These are phyloP conservation scores for Fusarium sp. DNA, from an alignment of 2,329 filamentous ascomycete species.

Conservation along the genomic window DNA sequence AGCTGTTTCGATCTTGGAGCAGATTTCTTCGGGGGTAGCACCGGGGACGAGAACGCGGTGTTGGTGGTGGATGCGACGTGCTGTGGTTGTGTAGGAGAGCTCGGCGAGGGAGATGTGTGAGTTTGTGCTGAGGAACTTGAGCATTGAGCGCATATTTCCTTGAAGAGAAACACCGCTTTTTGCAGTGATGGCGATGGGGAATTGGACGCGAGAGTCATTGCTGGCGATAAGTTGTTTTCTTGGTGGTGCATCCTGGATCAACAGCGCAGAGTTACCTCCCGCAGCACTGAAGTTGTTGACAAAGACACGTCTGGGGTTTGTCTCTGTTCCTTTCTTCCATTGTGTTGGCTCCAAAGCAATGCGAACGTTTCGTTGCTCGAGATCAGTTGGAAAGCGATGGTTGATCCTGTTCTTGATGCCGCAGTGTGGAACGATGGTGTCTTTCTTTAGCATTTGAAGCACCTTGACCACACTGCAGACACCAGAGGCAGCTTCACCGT, in stretches of 20 bases:
- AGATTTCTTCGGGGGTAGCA: not conserved
- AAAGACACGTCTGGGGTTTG: constrained; percentile 58
- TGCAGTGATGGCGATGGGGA: constrained; percentile 16
- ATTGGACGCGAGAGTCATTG: constrained; percentile 50
- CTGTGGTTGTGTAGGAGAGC: constrained; percentile 58
- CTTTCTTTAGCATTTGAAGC: constrained; percentile 60
- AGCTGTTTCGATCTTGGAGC: constrained; percentile 12
- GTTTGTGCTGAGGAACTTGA: constrained; percentile 37
- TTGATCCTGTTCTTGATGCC: constrained; percentile 64
- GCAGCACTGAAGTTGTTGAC: constrained; percentile 78
- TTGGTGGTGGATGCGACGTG: constrained; percentile 45
- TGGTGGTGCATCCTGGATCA: constrained; percentile 65
- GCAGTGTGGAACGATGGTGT: constrained; percentile 60
- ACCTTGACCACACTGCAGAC: constrained; percentile 64
- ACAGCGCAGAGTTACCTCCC: constrained; percentile 75
- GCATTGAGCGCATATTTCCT: constrained; percentile 14
- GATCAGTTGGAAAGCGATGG: constrained; percentile 52
- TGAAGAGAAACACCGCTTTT: constrained; percentile 17
- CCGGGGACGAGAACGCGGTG: constrained; percentile 56
- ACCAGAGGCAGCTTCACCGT: constrained; percentile 71
- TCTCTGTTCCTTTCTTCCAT: constrained; percentile 52
- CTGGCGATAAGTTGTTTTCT: constrained; percentile 45
- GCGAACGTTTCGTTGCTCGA: constrained; percentile 54
- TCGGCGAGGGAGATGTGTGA: constrained; percentile 51
- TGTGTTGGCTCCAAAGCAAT: constrained; percentile 64